phyloP scores from a whole-genome alignment of 768 basidiomycete genomes.

The Trametes cingulata region DNA sequence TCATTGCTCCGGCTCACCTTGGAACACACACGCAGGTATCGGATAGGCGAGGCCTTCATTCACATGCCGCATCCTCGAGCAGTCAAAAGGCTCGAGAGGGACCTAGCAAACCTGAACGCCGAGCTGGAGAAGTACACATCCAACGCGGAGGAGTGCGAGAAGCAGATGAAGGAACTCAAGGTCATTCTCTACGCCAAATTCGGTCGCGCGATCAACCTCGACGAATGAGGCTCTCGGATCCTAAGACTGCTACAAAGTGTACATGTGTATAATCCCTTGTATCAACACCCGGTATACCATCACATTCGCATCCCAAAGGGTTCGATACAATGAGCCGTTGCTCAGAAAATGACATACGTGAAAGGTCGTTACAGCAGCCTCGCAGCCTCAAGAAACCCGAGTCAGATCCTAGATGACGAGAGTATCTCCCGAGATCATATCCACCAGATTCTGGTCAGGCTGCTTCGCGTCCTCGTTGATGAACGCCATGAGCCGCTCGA shows the following conservation, averaged over 20 bases:
- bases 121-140: constrained; percentile 53
- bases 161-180: constrained; percentile 80
- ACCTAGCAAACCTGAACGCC: constrained; percentile 58
- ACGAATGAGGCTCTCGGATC: constrained; percentile 49
- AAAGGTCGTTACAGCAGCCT: neutral
- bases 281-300: constrained; percentile 11
- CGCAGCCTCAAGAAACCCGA: neutral
- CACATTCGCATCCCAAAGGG: neutral
- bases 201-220: constrained; percentile 89
- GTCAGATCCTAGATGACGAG: neutral
- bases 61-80: constrained; percentile 74
- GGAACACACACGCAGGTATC: constrained; percentile 58
- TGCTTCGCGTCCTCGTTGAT: constrained; percentile 66
- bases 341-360: neutral
- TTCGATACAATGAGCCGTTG: neutral
- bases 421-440: constrained; percentile 50
- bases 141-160: constrained; percentile 65
- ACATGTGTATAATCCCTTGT: constrained; percentile 1
- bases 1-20: neutral
- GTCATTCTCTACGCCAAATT: constrained; percentile 86
- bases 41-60: constrained; percentile 86
- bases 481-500: constrained; percentile 66
- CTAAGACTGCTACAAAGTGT: neutral
- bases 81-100: constrained; percentile 66
- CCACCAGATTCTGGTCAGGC: constrained; percentile 61